Evolutionary conservation across 495 filamentous ascomycete species (phyloP).

Genomic region (Tricharina praecox): DNA sequence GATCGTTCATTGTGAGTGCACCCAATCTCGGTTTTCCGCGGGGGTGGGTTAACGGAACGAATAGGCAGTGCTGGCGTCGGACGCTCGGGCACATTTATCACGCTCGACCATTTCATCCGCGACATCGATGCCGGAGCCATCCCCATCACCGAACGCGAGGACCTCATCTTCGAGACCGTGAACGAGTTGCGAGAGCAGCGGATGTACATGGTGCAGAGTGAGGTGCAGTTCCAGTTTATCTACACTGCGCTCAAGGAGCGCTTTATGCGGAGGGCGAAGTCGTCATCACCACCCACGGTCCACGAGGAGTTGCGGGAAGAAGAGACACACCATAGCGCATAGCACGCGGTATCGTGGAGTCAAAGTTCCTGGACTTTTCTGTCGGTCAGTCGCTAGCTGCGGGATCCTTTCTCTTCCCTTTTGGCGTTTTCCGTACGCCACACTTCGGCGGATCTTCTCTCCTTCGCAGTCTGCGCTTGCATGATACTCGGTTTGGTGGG

Average conservation of each 20-base stretch:
- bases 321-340: not conserved
- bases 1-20: slow-evolving; percentile 47
- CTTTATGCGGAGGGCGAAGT: slow-evolving; percentile 27
- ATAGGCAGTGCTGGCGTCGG: slow-evolving; percentile 60
- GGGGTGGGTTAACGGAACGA: not conserved
- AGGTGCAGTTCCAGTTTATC: slow-evolving; percentile 71
- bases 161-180: slow-evolving; percentile 52
- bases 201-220: slow-evolving; percentile 90
- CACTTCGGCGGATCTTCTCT: too few relatives aligned
- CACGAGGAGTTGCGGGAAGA: slow-evolving; percentile 1
- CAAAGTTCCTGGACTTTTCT: too few relatives aligned
- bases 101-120: slow-evolving; percentile 71
- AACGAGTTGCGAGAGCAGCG: slow-evolving; percentile 72
- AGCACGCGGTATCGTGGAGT: not conserved
- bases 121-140: slow-evolving; percentile 56
- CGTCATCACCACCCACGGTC: slow-evolving; percentile 16
- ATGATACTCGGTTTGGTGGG: too few relatives aligned
- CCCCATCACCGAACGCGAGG: slow-evolving; percentile 24
- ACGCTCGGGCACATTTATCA: slow-evolving; percentile 86
- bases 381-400: too few relatives aligned
- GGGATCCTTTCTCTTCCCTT: too few relatives aligned
- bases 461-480: too few relatives aligned
- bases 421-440: too few relatives aligned
- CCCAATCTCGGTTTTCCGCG: too few relatives aligned
- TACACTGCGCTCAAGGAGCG: slow-evolving; percentile 71